These are phyloP conservation scores for Eucommia ulmoides DNA, from an alignment of 257 asterid species.

Conservation along the genomic window DNA sequence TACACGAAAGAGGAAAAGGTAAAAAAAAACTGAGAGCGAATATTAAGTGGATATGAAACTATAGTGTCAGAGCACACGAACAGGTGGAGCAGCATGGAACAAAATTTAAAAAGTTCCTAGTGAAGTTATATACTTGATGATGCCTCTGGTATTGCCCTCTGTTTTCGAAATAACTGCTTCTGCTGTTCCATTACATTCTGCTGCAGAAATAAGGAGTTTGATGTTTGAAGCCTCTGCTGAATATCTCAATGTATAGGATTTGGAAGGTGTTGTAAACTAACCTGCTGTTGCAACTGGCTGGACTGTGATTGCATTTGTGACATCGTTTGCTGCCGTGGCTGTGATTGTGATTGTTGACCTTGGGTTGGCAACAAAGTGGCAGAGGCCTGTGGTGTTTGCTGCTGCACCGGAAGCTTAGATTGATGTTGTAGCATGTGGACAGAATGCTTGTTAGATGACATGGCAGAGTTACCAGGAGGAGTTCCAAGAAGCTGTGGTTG, in stretches of 20 bases:
- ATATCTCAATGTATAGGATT: not conserved
- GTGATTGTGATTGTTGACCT: conserved; percentile 4
- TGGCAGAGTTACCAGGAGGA: conserved; percentile 56
- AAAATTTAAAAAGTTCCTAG: not conserved
- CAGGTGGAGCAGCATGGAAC: not conserved
- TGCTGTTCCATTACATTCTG: not conserved
- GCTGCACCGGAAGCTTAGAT: conserved; percentile 4
- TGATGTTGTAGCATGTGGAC: conserved; percentile 66
- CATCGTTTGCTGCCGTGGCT: not conserved
- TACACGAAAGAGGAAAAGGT: not conserved
- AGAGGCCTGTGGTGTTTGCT: not conserved
- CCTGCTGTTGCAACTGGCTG: not conserved
- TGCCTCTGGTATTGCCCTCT: not conserved
- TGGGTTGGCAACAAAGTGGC: conserved; percentile 7
- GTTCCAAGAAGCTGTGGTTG: conserved; percentile 69
- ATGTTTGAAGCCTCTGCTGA: not conserved
- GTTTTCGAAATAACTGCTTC: not conserved
- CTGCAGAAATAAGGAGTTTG: not conserved
- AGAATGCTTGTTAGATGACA: conserved; percentile 57
- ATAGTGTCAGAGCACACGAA: not conserved
- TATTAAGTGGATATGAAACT: not conserved
- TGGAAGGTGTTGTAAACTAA: not conserved
- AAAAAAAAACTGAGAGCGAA: not conserved
- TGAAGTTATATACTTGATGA: not conserved
- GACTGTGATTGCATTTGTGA: not conserved